Conservation (phyloP, 768 basidiomycete genomes). For the Kwoniella dejecticola region DNA sequence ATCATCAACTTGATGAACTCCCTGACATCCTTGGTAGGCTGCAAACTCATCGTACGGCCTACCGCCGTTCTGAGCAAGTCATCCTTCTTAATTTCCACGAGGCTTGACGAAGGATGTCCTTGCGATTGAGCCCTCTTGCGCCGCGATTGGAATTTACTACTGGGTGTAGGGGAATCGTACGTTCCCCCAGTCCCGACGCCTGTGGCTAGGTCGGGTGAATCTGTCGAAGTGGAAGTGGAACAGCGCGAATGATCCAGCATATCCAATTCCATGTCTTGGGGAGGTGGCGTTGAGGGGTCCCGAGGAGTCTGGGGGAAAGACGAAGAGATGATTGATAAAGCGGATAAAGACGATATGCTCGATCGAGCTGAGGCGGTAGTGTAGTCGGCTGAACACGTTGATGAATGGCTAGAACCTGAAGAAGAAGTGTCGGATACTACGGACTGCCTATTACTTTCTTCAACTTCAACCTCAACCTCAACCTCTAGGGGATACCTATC, state of each 20-base stretch:
- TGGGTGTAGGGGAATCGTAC: constrained; percentile 4
- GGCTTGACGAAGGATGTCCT: not conserved
- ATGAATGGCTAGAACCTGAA: not conserved
- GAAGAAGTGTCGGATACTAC: not conserved
- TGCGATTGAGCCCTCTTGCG: constrained; percentile 23
- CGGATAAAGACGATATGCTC: constrained; percentile 26
- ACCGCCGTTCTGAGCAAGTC: constrained; percentile 31
- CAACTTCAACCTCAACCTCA: not conserved
- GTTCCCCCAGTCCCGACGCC: not conserved
- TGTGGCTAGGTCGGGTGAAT: too few species aligned
- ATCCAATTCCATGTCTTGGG: not conserved
- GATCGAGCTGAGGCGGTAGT: constrained; percentile 36
- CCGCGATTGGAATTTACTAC: constrained; percentile 9
- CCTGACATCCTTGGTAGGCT: constrained; percentile 25
- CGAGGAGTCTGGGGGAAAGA: constrained; percentile 30
- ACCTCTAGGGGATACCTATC: too few species aligned
- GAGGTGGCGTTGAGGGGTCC: constrained; percentile 2
- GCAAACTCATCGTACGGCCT: constrained; percentile 31
- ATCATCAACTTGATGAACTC: constrained; percentile 18
- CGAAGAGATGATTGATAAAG: constrained; percentile 31
- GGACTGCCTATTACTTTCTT: not conserved
- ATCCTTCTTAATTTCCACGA: constrained; percentile 20
- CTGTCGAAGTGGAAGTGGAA: too few species aligned
- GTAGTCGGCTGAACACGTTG: constrained; percentile 16
- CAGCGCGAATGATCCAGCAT: too few species aligned